phyloP scores from a whole-genome alignment of 2,329 filamentous ascomycete species.

The Aspergillus sclerotialis region DNA sequence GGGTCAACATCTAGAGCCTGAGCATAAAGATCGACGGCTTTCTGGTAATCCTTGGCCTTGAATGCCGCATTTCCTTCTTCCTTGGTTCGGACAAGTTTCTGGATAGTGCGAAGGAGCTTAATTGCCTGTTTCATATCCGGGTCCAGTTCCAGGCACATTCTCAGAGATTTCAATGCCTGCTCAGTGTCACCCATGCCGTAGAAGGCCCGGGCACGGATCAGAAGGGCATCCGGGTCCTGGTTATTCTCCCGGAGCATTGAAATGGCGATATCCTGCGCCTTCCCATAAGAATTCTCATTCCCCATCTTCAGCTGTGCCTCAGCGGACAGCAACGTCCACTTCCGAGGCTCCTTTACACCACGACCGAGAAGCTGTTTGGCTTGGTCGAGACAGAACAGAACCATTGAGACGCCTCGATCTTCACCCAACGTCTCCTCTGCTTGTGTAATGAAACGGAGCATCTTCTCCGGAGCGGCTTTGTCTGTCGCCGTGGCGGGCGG shows the following conservation, averaged over 20 bases:
- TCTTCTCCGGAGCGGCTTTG: slow-evolving; percentile 71
- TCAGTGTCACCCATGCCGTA: slow-evolving; percentile 93
- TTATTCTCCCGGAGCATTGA: slow-evolving; percentile 75
- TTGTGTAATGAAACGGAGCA: slow-evolving; percentile 73
- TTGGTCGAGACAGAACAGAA: slow-evolving; percentile 81
- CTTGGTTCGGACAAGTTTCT: slow-evolving; percentile 89
- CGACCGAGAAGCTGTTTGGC: slow-evolving; percentile 73
- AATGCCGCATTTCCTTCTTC: slow-evolving; percentile 87
- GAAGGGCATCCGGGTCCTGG: slow-evolving; percentile 87
- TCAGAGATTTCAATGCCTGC: slow-evolving; percentile 87
- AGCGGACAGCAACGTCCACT: slow-evolving; percentile 88
- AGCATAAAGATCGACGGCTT: slow-evolving; percentile 78
- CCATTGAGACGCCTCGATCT: slow-evolving; percentile 82
- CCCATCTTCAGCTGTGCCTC: slow-evolving; percentile 92
- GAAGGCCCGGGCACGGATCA: slow-evolving; percentile 77
- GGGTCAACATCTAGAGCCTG: slow-evolving; percentile 80
- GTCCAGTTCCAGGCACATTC: slow-evolving; percentile 81
- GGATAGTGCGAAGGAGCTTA: slow-evolving; percentile 80
- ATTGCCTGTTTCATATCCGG: slow-evolving; percentile 85
- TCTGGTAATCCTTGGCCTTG: slow-evolving; percentile 73
- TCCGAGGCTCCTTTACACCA: slow-evolving; percentile 73
- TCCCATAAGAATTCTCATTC: slow-evolving; percentile 77
- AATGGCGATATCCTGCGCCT: slow-evolving; percentile 91
- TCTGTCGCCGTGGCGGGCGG: slow-evolving; percentile 80
- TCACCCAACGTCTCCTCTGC: slow-evolving; percentile 70